A percentile compares a stretch with the other conserved stretches of the same genome.
phyloP scores from a whole-genome alignment of 495 filamentous ascomycete genomes.

The Neurospora sp. region DNA sequence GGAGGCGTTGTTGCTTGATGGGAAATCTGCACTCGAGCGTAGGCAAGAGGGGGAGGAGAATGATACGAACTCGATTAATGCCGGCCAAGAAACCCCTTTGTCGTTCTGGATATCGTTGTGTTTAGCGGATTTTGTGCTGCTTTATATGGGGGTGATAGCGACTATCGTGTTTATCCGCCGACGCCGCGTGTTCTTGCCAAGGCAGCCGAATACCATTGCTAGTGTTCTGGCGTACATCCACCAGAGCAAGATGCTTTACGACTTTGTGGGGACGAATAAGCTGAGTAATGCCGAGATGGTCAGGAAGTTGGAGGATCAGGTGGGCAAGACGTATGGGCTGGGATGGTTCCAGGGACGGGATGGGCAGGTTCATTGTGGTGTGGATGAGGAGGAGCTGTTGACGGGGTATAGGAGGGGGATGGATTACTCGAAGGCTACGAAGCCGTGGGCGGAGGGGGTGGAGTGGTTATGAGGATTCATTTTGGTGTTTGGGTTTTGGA shows the following conservation, averaged over 20 bases:
- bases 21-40: too few relatives aligned
- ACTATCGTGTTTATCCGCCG: constrained; percentile 43
- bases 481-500: not conserved
- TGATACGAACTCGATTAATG: constrained; percentile 35
- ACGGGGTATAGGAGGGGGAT: constrained; percentile 51
- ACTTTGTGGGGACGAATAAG: constrained; percentile 57
- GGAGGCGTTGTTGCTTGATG: not conserved
- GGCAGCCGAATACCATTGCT: constrained; percentile 64
- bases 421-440: constrained; percentile 29
- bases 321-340: constrained; percentile 56
- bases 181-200: constrained; percentile 54
- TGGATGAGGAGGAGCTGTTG: constrained; percentile 60
- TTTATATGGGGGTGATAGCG: constrained; percentile 44
- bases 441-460: constrained; percentile 32
- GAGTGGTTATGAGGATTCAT: constrained; percentile 19
- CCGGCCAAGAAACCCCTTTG: constrained; percentile 49
- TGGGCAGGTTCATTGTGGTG: constrained; percentile 53
- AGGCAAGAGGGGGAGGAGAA: too few relatives aligned
- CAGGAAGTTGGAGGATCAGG: constrained; percentile 32
- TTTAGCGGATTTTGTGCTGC: constrained; percentile 49
- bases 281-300: constrained; percentile 48
- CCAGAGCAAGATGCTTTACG: constrained; percentile 61
- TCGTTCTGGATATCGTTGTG: constrained; percentile 51
- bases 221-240: constrained; percentile 64
- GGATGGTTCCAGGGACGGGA: constrained; percentile 65